A percentile compares a stretch with the other conserved stretches of the same genome.
These are phyloP conservation scores for Austroboletus niveus DNA, from an alignment of 1,284 basidiomycete species.

Conservation along the genomic window DNA sequence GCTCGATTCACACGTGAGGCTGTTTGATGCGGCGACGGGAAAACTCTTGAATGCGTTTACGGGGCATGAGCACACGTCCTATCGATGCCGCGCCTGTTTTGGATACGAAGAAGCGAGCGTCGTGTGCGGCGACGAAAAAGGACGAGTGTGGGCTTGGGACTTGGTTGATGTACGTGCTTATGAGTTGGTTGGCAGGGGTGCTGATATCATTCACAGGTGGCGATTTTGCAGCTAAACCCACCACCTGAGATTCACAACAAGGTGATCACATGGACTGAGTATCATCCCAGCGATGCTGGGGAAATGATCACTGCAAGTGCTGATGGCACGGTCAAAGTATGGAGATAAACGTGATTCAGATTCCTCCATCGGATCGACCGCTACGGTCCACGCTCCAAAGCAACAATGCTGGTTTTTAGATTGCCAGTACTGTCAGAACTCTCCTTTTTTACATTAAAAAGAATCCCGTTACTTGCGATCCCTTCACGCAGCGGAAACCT, in stretches of 20 bases:
- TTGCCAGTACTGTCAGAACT: no score
- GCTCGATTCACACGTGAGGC: slow-evolving; percentile 80
- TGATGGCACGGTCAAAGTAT: slow-evolving; percentile 83
- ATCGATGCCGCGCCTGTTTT: slow-evolving; percentile 83
- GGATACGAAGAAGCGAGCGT: slow-evolving; percentile 81
- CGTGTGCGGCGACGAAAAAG: slow-evolving; percentile 87
- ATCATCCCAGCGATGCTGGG: slow-evolving; percentile 76
- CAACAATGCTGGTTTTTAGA: no score
- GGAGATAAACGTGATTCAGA: slow-evolving; percentile 48
- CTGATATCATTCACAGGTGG: slow-evolving; percentile 49
- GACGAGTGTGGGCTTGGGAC: slow-evolving; percentile 90
- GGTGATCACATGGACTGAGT: slow-evolving; percentile 88
- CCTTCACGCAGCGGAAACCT: no score
- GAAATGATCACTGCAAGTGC: slow-evolving; percentile 88
- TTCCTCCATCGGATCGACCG: no score
- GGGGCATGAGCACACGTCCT: slow-evolving; percentile 73
- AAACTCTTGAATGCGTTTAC: slow-evolving; percentile 83
- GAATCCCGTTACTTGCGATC: no score
- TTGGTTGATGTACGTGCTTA: slow-evolving; percentile 71
- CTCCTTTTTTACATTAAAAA: no score
- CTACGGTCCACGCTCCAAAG: no score
- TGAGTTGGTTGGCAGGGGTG: neutral
- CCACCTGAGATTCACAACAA: slow-evolving; percentile 77
- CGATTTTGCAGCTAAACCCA: slow-evolving; percentile 60
- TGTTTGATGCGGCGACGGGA: slow-evolving; percentile 85